Percentiles rank a stretch among this genome's conserved stretches.
Evolutionary conservation across 2,329 filamentous ascomycete species (phyloP).

Genomic region (Xenoacremonium recifei): DNA sequence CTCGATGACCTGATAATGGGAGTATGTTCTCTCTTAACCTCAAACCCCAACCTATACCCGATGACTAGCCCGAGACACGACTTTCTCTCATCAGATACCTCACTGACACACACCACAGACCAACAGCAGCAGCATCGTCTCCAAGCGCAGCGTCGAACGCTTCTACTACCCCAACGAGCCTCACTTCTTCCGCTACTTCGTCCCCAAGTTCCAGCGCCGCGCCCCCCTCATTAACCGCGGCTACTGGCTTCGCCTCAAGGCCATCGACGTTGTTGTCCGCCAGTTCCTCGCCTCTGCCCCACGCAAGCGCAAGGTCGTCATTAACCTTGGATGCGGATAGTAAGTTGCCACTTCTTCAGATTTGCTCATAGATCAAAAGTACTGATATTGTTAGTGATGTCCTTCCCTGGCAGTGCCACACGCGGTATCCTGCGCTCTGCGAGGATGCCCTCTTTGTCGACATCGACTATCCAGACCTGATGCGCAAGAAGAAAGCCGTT

Average conservation of each 20-base stretch:
- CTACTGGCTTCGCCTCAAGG: conserved; percentile 82
- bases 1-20: conserved; percentile 56
- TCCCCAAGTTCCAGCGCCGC: conserved; percentile 76
- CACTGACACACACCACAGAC: conserved; percentile 50
- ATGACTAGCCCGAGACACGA: too few relatives aligned
- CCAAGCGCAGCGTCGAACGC: conserved; percentile 88
- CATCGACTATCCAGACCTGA: conserved; percentile 80
- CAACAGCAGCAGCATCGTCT: conserved; percentile 89
- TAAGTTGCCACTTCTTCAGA: background rate
- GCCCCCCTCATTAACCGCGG: conserved; percentile 89
- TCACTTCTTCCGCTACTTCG: conserved; percentile 86
- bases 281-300: conserved; percentile 62
- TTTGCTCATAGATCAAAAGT: background rate
- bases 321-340: conserved; percentile 91
- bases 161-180: conserved; percentile 76
- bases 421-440: conserved; percentile 60
- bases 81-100: conserved; percentile 3
- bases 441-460: conserved; percentile 70
- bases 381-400: conserved; percentile 64
- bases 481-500: conserved; percentile 68
- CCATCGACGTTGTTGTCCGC: conserved; percentile 71
- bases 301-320: conserved; percentile 66
- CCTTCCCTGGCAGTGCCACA: conserved; percentile 79
- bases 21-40: conserved; percentile 47
- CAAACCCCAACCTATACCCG: too few relatives aligned